Percentiles rank a stretch among this genome's conserved stretches.
Conservation (phyloP, 805 yeast genomes). For the Monosporozyma yasuniensis region DNA sequence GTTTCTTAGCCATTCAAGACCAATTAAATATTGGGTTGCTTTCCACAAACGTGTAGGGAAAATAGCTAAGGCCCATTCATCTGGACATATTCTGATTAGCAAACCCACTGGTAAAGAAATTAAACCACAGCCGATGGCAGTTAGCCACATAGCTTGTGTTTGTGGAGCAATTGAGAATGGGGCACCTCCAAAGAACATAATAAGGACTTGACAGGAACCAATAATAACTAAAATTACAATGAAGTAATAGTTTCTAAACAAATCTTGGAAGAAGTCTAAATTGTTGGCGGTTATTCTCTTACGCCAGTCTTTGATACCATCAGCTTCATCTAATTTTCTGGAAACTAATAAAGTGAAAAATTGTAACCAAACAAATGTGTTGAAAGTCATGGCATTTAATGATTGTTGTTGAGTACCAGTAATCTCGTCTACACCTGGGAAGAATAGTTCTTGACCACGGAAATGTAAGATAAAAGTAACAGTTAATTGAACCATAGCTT, state of each 20-base stretch:
- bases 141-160: slow-evolving; percentile 83
- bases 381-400: slow-evolving; percentile 80
- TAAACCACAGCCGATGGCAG: slow-evolving; percentile 74
- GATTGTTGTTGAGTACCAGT: slow-evolving; percentile 44
- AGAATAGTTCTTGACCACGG: slow-evolving; percentile 59
- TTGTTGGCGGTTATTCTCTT: slow-evolving; percentile 55
- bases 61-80: slow-evolving; percentile 52
- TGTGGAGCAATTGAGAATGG: slow-evolving; percentile 79
- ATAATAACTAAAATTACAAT: slow-evolving; percentile 61
- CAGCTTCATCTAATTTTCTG: slow-evolving; percentile 83
- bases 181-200: slow-evolving; percentile 96
- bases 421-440: slow-evolving; percentile 21
- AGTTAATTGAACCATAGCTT: slow-evolving; percentile 65
- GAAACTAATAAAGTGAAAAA: slow-evolving; percentile 87
- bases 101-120: slow-evolving; percentile 74
- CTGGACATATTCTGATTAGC: slow-evolving; percentile 73
- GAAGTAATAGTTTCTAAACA: slow-evolving; percentile 78
- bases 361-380: slow-evolving; percentile 96
- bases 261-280: slow-evolving; percentile 74
- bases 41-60: slow-evolving; percentile 41
- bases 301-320: slow-evolving; percentile 47
- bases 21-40: slow-evolving; percentile 10
- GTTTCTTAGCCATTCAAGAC: slow-evolving; percentile 21
- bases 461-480: slow-evolving; percentile 79
- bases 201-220: slow-evolving; percentile 75